Conservation (phyloP, 495 filamentous ascomycete species). For the Penicillium cataractarum region DNA sequence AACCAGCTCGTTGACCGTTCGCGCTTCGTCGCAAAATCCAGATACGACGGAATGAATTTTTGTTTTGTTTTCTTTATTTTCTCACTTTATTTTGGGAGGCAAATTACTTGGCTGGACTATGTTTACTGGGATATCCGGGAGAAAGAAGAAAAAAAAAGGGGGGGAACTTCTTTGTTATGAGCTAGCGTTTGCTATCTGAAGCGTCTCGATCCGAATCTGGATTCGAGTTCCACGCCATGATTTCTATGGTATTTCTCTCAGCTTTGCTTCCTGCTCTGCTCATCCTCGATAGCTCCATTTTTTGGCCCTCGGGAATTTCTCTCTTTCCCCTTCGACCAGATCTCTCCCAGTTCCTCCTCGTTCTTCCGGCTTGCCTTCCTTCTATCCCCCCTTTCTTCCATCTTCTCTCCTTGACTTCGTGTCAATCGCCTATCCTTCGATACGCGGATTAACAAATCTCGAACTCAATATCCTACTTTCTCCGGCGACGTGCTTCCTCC, state of each 20-base stretch:
- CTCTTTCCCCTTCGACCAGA: conserved; percentile 15
- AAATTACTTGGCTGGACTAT: conserved; percentile 19
- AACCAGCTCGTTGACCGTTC: too few relatives aligned
- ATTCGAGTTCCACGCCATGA: conserved; percentile 1
- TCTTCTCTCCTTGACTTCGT: conserved; percentile 15
- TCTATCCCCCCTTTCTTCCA: conserved; percentile 13
- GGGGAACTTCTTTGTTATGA: conserved; percentile 15
- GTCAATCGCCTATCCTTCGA: conserved; percentile 10
- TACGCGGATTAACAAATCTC: conserved; percentile 13
- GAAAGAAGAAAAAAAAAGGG: conserved; percentile 9
- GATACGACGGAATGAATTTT: conserved; percentile 40
- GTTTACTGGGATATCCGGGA: conserved; percentile 23
- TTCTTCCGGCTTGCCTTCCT: conserved; percentile 6
- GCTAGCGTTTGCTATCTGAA: conserved; percentile 30
- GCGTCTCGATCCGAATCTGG: conserved; percentile 19
- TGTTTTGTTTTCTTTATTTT: conserved; percentile 26
- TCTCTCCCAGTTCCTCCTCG: conserved; percentile 3
- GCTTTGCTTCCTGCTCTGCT: conserved; percentile 3
- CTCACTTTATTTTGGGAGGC: conserved; percentile 16
- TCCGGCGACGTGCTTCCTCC: not conserved
- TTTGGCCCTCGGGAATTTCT: conserved; percentile 18
- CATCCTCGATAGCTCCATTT: conserved; percentile 1
- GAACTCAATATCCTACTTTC: not conserved
- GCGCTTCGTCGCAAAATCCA: conserved; percentile 5
- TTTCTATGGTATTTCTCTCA: not conserved